Evolutionary conservation across 2,329 filamentous ascomycete genomes (phyloP).

Genomic region (Trichoderma atrobrunneum): DNA sequence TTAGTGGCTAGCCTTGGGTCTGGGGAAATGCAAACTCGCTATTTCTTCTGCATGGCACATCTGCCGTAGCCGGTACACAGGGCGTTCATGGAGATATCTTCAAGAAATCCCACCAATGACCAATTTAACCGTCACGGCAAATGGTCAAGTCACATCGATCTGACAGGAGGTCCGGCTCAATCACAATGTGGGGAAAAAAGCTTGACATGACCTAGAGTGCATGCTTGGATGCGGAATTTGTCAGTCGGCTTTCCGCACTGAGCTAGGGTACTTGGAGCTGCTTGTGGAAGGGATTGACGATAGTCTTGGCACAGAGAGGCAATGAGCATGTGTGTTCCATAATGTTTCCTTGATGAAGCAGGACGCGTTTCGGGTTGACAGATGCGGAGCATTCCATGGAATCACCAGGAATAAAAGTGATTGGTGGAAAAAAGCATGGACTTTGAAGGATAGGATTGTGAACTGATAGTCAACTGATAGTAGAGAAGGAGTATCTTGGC

Average conservation of each 20-base stretch:
- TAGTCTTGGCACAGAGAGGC: not conserved
- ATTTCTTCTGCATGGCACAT: conserved; percentile 19
- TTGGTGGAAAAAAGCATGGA: conserved; percentile 8
- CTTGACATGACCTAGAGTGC: not conserved
- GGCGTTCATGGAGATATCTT: not conserved
- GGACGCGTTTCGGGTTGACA: not conserved
- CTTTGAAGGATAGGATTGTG: not conserved
- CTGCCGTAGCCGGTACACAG: not conserved
- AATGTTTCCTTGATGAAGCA: not conserved
- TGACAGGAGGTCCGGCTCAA: not conserved
- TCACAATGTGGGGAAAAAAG: not conserved
- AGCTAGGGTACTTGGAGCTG: not conserved
- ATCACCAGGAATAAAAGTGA: not conserved
- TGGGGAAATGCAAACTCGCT: not conserved
- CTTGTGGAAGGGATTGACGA: not conserved
- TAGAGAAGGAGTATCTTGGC: not conserved
- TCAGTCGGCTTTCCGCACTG: not conserved
- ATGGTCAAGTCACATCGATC: not conserved
- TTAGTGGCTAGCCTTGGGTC: not conserved
- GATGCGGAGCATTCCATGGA: not conserved
- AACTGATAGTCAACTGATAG: not conserved
- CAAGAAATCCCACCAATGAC: not conserved
- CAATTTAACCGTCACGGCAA: not conserved
- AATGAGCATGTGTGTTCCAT: not conserved
- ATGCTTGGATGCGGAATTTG: not conserved